Conservation (phyloP, 306 rosid species). For the Senna siamea region DNA sequence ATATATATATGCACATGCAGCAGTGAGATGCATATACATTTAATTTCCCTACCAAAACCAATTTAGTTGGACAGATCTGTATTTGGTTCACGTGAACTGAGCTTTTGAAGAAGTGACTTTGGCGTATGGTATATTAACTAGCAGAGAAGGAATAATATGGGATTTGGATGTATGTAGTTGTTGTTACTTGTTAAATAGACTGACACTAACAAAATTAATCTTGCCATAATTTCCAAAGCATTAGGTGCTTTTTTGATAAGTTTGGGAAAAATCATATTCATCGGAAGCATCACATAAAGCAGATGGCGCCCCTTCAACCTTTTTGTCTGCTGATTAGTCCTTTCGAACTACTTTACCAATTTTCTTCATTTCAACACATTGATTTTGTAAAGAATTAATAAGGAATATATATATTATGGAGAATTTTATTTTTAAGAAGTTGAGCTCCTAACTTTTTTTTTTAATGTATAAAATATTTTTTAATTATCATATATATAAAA, state of each 20-base stretch:
- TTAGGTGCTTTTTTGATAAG: conserved; percentile 43
- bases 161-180: not conserved
- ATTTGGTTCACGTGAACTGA: too few relatives aligned
- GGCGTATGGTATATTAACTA: too few relatives aligned
- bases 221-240: conserved; percentile 32
- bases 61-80: too few relatives aligned
- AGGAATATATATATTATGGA: too few relatives aligned
- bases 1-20: too few relatives aligned
- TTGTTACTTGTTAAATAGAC: not conserved
- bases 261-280: conserved; percentile 41
- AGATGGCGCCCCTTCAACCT: conserved; percentile 50
- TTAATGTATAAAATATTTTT: too few relatives aligned
- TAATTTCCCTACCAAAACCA: too few relatives aligned
- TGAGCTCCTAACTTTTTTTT: too few relatives aligned
- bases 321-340: conserved; percentile 63
- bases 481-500: too few relatives aligned
- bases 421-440: too few relatives aligned
- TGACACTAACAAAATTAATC: not conserved
- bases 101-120: too few relatives aligned
- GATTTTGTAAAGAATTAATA: not conserved
- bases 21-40: too few relatives aligned
- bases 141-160: not conserved
- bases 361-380: conserved; percentile 45
- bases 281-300: conserved; percentile 49
- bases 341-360: conserved; percentile 49